Evolutionary conservation across 2,329 filamentous ascomycete species (phyloP), one percentile per base, ranked within the genome.

Genomic region (Zopfia rhizophila): DNA sequence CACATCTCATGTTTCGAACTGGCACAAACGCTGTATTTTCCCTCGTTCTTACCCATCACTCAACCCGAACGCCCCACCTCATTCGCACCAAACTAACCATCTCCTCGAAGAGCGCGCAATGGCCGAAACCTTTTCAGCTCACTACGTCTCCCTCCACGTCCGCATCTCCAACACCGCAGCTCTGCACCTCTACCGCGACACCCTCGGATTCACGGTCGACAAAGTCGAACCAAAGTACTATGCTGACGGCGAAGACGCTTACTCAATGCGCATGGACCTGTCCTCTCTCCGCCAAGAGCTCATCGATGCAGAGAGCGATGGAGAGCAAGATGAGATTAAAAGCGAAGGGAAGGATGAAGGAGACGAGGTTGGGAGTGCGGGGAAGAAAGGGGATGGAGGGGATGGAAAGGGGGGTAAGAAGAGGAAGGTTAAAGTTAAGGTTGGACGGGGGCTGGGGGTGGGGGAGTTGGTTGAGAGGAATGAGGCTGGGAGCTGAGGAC

Each of bases 201-300:
- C 92, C 0, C 84, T 97, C 1, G 87, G 90, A 42, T 97, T 97
- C 80, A 83, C 86, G 68, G 89, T 90, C 58, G 90, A 94, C 56
- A 94, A 91, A 78, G 85, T 88, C 8, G 91, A 96, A 75, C 71
- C 82, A 36, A 94, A 92, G 76, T 96, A 96, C 82, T 99, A 99
- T 71, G 94, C 94, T 46, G 94, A 99, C 72, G 93, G 93, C 49
- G 94, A 99, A 77, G 91, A 99, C 77, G 94, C 94, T 25, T 96
- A 86, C 70, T 89, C 86, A 68, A 99, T 99, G 94, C 87, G 86
- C 53, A 89, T 96, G 71, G 88, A 97, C 65, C 81, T 99, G 30
- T 73, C 75, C 2, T 75, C 77, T 38, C 69, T 87, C 31, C 75
- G 78, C 41, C 77, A 82, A 48, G 78, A 80, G 56, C 79, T 89